Evolutionary conservation across 169 alveolate genomes (phyloP).

Genomic region (Eimeria brunetti): DNA sequence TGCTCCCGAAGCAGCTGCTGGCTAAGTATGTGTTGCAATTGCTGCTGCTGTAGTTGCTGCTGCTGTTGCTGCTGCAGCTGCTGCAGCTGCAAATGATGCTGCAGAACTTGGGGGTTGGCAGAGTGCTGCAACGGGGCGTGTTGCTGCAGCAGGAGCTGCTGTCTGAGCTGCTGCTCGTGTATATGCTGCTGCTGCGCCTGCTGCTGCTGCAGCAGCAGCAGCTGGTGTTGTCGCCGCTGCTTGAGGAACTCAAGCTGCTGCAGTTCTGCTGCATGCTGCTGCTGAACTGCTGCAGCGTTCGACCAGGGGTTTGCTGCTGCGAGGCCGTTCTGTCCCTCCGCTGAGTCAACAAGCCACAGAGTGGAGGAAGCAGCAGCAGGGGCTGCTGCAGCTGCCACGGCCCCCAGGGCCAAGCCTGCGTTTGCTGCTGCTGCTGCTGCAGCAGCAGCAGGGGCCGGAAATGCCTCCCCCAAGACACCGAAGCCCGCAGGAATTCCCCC

Average conservation of each 20-base stretch:
- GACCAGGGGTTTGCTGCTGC: constrained; percentile 14
- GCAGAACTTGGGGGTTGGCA: constrained; percentile 34
- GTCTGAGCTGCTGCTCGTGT: constrained; percentile 50
- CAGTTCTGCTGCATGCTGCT: constrained; percentile 63
- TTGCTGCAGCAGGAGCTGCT: constrained; percentile 44
- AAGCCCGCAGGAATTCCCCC: constrained; percentile 12
- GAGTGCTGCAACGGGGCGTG: constrained; percentile 33
- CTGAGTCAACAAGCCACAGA: constrained; percentile 37
- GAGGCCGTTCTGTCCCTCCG: constrained; percentile 27
- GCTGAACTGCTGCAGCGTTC: constrained; percentile 16
- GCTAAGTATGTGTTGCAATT: constrained; percentile 16
- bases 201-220: constrained; percentile 62
- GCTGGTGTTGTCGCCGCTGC: constrained; percentile 63
- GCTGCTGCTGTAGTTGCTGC: constrained; percentile 64
- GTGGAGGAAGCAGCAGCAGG: constrained; percentile 64
- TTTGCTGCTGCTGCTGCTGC: constrained; percentile 3
- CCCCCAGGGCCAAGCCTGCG: neutral
- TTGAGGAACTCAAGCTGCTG: constrained; percentile 51
- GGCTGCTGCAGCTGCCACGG: constrained; percentile 28
- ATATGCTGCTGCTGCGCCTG: constrained; percentile 65
- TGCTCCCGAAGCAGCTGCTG: constrained; percentile 54
- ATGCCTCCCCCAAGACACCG: constrained; percentile 38
- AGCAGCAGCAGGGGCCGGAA: neutral
- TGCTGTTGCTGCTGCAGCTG: constrained; percentile 67
- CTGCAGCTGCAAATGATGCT: constrained; percentile 66